A percentile compares a stretch with the other conserved stretches of the same genome.
Evolutionary conservation across 805 yeast genomes (phyloP).

Genomic region (Yarrowia sp.): DNA sequence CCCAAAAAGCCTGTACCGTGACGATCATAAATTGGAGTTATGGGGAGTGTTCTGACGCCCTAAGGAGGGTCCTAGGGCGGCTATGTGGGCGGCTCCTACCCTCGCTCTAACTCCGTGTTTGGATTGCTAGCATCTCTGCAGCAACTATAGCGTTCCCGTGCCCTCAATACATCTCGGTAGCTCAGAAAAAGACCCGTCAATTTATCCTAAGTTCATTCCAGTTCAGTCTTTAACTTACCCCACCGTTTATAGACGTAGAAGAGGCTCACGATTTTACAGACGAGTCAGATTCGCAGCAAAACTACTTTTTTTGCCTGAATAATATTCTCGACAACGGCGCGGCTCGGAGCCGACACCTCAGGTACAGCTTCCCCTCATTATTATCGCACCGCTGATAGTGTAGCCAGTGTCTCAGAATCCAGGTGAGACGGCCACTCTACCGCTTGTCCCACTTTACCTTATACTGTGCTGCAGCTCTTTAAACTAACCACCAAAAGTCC

Average conservation of each 20-base stretch:
- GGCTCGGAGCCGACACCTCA: neutral
- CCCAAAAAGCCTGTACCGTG: constrained; percentile 1
- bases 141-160: no score
- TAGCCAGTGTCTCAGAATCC: neutral
- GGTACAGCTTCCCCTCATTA: constrained; percentile 4
- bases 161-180: no score
- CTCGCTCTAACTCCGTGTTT: no score
- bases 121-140: no score
- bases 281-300: no score
- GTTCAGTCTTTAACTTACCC: constrained; percentile 21
- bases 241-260: constrained; percentile 1
- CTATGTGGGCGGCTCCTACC: no score
- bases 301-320: neutral
- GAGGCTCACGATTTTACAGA: no score
- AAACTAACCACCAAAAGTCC: constrained; percentile 7
- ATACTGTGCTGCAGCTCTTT: neutral
- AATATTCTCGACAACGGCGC: constrained; percentile 2
- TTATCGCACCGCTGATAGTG: neutral
- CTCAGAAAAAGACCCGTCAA: no score
- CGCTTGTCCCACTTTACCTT: constrained; percentile 16
- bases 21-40: constrained; percentile 5
- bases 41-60: neutral
- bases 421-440: neutral
- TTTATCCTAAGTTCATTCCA: no score
- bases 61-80: neutral